Base-by-base conservation (phyloP, 768 basidiomycete genomes). In the Phylloporus sp. region DNA sequence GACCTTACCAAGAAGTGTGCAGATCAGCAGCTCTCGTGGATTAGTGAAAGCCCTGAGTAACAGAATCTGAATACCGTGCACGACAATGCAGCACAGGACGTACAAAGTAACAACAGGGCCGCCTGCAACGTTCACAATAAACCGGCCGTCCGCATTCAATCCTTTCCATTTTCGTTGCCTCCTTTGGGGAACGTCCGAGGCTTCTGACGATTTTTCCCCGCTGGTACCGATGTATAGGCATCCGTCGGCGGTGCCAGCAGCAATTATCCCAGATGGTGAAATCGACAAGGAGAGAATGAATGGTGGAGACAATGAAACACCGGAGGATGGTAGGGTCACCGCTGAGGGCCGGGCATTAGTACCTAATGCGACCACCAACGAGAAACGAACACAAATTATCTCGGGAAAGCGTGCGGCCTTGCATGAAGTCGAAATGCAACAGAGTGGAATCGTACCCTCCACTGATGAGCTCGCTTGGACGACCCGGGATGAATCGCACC, bases 21-120 rank as follows among this genome's bases (percentile, higher is more conserved):
- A 85, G 18, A 77, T 68, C 7, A 80, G 65, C 46, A 89, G 63
- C 29, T 65, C 70, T 36, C 72, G 69, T 2, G 78, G 52, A 18
- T 71, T 73, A 9, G 72, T 64, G 60, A 88, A 87, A 22, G 74
- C 66, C 60, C 85, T 86, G 38, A 2, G 18, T 0, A 44, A 36
- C 24, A 40, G 29, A 32, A 36, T 60, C n/a, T n/a, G 41, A 55
- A 35, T 20, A 35, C 18, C 23, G 28, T 20, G 29, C 31, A 47
- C 20, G 15, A 44, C 27, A 23, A n/a, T 18, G 18, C n/a, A n/a
- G 26, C 15, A 31, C 28, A 23, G 8, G 16, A 54, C 82, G 48
- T 65, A 89, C 90, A 87, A 55, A 10, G 80, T 80, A 40, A 88
- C 86, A 26, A 92, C 71, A 22, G 90, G 90, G 1, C 89, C 90